Percentiles rank a stretch among this genome's conserved stretches.
These are phyloP conservation scores for Phytophthora hibernalis DNA, from an alignment of 352 stramenopile species.

Conservation along the genomic window DNA sequence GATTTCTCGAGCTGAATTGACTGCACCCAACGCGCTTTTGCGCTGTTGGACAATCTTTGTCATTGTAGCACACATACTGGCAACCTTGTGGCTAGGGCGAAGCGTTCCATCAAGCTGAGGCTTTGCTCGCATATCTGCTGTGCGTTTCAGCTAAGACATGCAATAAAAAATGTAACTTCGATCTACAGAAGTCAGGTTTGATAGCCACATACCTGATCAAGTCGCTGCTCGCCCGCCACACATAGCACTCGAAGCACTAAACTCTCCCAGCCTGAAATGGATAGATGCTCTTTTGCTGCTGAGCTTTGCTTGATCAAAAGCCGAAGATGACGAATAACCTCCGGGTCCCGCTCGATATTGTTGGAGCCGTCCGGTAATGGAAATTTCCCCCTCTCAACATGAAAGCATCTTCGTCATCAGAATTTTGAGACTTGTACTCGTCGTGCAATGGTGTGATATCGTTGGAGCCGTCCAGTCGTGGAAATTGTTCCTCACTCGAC, in stretches of 20 bases:
- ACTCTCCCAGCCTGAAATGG: constrained; percentile 50
- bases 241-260: constrained; percentile 48
- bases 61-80: constrained; percentile 46
- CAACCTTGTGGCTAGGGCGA: constrained; percentile 7
- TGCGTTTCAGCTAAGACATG: constrained; percentile 17
- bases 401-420: constrained; percentile 7
- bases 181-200: background rate
- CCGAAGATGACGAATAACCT: constrained; percentile 61
- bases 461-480: background rate
- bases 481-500: background rate
- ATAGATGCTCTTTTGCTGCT: constrained; percentile 31
- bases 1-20: constrained; percentile 33
- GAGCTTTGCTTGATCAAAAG: constrained; percentile 50
- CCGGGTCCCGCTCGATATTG: constrained; percentile 44
- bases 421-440: constrained; percentile 10
- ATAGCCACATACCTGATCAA: constrained; percentile 45
- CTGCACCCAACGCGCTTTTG: constrained; percentile 39
- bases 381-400: background rate
- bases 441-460: constrained; percentile 4
- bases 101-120: constrained; percentile 14
- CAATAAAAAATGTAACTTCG: background rate
- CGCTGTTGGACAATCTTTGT: constrained; percentile 49
- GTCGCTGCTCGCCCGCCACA: constrained; percentile 34
- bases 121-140: constrained; percentile 14
- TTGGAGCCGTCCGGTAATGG: constrained; percentile 7